Evolutionary conservation across 148 eudicot species (phyloP).

Genomic region (Diospyros lotus): DNA sequence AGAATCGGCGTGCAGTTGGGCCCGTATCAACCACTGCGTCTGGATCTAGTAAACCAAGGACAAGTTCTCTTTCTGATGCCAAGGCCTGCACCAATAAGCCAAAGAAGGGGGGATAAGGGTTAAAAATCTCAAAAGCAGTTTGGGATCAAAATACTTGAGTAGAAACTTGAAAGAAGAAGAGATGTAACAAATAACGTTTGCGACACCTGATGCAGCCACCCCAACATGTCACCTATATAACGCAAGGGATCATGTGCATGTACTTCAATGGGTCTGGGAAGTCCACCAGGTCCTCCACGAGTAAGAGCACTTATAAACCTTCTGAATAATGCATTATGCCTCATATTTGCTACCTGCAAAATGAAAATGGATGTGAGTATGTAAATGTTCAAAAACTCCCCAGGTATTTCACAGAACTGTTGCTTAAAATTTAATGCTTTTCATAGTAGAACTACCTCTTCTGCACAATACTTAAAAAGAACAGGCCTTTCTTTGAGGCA

Average conservation of each 20-base stretch:
- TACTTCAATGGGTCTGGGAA: conserved; percentile 98
- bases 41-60: conserved; percentile 88
- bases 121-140: no score
- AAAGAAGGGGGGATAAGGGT: not conserved
- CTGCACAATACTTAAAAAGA: conserved; percentile 96
- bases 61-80: conserved; percentile 99
- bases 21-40: conserved; percentile 79
- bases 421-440: conserved; percentile 7
- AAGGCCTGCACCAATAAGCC: conserved; percentile 52
- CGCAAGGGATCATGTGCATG: conserved; percentile 99
- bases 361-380: not conserved
- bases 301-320: conserved; percentile 98
- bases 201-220: conserved; percentile 94
- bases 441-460: conserved; percentile 58
- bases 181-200: not conserved
- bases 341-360: conserved; percentile 89
- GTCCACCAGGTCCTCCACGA: conserved; percentile 99
- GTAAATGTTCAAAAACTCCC: not conserved
- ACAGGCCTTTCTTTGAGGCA: conserved; percentile 98
- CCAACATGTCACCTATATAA: conserved; percentile 97
- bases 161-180: not conserved
- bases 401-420: not conserved
- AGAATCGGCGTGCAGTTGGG: conserved; percentile 62
- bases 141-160: no score
- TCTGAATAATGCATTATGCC: conserved; percentile 91